Base-by-base conservation (phyloP, 177 flowering plant species). In the Vitis hybrid region DNA sequence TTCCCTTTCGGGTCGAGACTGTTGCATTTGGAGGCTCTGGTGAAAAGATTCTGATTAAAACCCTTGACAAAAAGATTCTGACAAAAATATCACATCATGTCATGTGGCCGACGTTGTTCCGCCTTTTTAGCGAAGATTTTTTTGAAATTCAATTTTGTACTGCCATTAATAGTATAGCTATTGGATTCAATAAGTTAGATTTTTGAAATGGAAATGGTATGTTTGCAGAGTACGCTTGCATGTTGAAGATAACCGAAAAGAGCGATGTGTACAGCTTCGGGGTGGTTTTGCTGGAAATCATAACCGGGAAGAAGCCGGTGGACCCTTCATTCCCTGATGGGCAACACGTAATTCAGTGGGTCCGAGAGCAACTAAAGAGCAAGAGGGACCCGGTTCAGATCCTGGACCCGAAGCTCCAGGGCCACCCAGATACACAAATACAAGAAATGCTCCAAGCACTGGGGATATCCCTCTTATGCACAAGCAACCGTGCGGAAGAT, bases 371-470 rank as follows among this genome's bases (percentile, higher is more conserved):
- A 58, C 76, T 91, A 2, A 86, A 82, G 77, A 80, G 83, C 79
- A 87, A 93, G 71, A 79, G 66, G 55, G 93, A 90, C 69, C 93
- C 95, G 0, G 76, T 88, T 12, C 91, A 89, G 72, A 74, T 91
- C 2, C 73, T 94, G 1, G 98, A 94, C 67, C 83, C 85, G 0
- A 86, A 78, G 71, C 85, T 94, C 10, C 97, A 87, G 72, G 91
- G 93, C 33, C 77, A 86, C 33, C 89, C 88, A 0, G 95, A 92
- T 29, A 72, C 90, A 2, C 90, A 91, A 66, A 83, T 90, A 18
- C 97, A 94, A 69, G 97, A 91, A 72, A 94, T 93, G 95, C 86
- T 92, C 14, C 98, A 94, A 67, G 95, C 91, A 0, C 80, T 94
- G 2, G 98, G 97, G 2, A 90, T 94, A 31, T 74, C 98, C 5